Evolutionary conservation across 306 rosid species (phyloP).

Genomic region (Quercus parvula): DNA sequence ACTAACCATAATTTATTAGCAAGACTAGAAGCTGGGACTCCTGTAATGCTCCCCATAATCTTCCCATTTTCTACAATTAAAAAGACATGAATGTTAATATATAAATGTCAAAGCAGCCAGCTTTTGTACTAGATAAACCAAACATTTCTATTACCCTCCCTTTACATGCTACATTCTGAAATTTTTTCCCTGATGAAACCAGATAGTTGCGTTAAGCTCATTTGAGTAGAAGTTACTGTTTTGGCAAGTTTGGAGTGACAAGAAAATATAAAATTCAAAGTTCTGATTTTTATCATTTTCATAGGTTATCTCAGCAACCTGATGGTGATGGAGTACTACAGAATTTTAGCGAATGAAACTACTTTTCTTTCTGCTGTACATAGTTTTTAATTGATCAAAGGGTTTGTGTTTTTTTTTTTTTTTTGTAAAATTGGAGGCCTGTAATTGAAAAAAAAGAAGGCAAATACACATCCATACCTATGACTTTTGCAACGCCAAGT

Average conservation of each 20-base stretch:
- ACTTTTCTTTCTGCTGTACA: not conserved
- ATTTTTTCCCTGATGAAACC: not conserved
- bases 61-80: conserved; percentile 62
- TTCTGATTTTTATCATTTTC: not conserved
- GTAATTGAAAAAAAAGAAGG: not conserved
- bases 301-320: not conserved
- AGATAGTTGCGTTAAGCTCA: not conserved
- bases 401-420: not conserved
- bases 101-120: not conserved
- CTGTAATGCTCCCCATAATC: conserved; percentile 66
- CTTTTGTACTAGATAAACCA: not conserved
- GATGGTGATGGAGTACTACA: not conserved
- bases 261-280: not conserved
- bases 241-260: not conserved
- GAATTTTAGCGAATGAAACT: not conserved
- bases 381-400: not conserved
- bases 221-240: not conserved
- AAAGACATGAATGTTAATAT: not conserved
- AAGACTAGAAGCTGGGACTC: conserved; percentile 55
- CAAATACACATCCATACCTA: conserved; percentile 37
- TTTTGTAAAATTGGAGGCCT: not conserved
- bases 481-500: conserved; percentile 58
- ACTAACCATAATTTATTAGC: conserved; percentile 56
- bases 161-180: not conserved
- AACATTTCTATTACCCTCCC: not conserved